A percentile compares a stretch with the other conserved stretches of the same genome.
phyloP scores from a whole-genome alignment of 352 stramenopile genomes.

The Saprolegnia diclina region DNA sequence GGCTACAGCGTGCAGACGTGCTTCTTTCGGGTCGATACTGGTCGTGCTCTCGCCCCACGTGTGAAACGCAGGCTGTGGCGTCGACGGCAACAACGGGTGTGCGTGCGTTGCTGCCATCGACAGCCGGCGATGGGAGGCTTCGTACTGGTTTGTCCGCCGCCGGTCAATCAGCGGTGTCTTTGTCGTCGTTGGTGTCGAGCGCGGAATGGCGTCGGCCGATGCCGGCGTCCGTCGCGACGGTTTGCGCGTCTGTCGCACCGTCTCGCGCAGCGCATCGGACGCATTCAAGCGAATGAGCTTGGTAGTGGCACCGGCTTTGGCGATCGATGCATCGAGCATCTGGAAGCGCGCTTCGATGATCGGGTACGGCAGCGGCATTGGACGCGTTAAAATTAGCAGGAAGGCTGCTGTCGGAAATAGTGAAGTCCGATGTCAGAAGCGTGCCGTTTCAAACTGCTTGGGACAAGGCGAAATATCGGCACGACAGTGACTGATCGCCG shows the following conservation, averaged over 20 bases:
- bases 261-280: slow-evolving; percentile 4
- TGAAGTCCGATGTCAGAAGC: too few species aligned
- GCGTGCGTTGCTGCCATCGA: neutral
- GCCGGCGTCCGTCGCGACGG: neutral
- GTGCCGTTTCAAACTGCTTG: too few species aligned
- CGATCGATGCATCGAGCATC: slow-evolving; percentile 22
- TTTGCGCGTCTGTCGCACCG: slow-evolving; percentile 6
- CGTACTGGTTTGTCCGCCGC: neutral
- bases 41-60: slow-evolving; percentile 3
- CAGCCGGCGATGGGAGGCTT: neutral
- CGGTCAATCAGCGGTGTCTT: neutral
- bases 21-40: slow-evolving; percentile 13
- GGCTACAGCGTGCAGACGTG: slow-evolving; percentile 6
- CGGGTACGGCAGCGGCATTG: slow-evolving; percentile 15
- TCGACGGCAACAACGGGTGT: neutral
- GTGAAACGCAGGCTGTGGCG: neutral
- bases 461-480: too few species aligned
- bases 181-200: neutral
- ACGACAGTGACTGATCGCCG: too few species aligned
- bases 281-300: slow-evolving; percentile 13
- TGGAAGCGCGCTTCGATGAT: slow-evolving; percentile 26
- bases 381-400: neutral
- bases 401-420: too few species aligned
- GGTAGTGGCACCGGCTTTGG: neutral
- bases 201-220: neutral